Percentiles rank a stretch among this genome's conserved stretches.
Conservation (phyloP, 805 yeast genomes). For the Candida ipomoeae region DNA sequence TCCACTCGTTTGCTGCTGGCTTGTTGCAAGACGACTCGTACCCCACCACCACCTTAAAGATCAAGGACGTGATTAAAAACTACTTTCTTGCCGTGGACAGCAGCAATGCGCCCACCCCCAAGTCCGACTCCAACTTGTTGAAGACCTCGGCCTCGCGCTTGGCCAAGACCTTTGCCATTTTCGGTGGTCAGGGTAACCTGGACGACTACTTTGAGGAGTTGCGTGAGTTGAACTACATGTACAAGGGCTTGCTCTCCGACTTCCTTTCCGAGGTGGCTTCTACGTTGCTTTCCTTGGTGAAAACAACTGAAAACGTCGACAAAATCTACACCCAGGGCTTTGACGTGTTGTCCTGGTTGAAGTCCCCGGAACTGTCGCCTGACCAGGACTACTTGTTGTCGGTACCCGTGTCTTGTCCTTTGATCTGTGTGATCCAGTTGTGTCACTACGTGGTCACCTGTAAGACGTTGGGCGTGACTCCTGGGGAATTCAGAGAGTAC, state of each 20-base stretch:
- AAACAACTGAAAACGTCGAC: conserved; percentile 70
- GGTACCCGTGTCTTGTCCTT: conserved; percentile 95
- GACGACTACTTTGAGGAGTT: conserved; percentile 97
- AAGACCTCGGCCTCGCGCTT: conserved; percentile 53
- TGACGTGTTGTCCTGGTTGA: conserved; percentile 84
- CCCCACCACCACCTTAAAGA: conserved; percentile 69
- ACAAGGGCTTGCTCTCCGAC: conserved; percentile 69
- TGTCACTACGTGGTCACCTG: conserved; percentile 90
- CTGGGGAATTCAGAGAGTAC: conserved; percentile 75
- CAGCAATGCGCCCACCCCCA: conserved; percentile 24
- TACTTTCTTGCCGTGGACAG: conserved; percentile 50
- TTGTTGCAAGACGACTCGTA: conserved; percentile 51
- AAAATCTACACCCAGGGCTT: conserved; percentile 93
- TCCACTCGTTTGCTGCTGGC: conserved; percentile 81
- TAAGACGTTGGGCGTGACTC: conserved; percentile 76
- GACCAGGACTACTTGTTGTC: conserved; percentile 81
- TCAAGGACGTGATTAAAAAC: conserved; percentile 69
- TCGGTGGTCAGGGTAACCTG: conserved; percentile 99
- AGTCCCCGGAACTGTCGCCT: conserved; percentile 81
- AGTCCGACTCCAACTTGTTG: conserved; percentile 47
- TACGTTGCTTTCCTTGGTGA: conserved; percentile 63
- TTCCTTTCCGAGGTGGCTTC: conserved; percentile 67
- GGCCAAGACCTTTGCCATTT: conserved; percentile 74
- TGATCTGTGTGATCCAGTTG: conserved; percentile 92
- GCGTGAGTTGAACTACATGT: conserved; percentile 74